Conservation (phyloP, 371 early-diverging fungal genomes). For the Mortierella sp. region DNA sequence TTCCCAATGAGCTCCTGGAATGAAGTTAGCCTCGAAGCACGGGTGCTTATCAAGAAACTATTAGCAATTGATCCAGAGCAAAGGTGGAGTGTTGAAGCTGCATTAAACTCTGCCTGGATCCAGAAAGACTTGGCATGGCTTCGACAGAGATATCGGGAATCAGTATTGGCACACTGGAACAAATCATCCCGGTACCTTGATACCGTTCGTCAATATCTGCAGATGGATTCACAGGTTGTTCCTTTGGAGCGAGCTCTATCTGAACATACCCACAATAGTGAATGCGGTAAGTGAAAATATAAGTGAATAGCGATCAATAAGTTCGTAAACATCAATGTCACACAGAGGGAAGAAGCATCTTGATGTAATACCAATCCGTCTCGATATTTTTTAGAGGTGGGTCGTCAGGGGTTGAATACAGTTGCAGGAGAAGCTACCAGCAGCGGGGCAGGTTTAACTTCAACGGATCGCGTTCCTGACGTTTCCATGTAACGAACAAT, state of each 20-base stretch:
- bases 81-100: conserved; percentile 43
- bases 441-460: too few species aligned
- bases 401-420: too few species aligned
- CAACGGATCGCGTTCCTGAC: not conserved
- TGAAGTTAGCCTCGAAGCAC: conserved; percentile 41
- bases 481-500: not conserved
- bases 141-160: conserved; percentile 20
- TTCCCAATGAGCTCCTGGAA: conserved; percentile 43
- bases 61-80: conserved; percentile 25
- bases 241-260: not conserved
- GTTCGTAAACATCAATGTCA: too few species aligned
- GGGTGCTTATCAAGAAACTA: conserved; percentile 24
- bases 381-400: too few species aligned
- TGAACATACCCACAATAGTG: not conserved
- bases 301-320: too few species aligned
- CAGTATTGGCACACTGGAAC: conserved; percentile 24
- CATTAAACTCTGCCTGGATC: conserved; percentile 42
- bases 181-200: conserved; percentile 12
- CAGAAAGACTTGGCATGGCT: conserved; percentile 33
- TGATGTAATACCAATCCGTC: too few species aligned
- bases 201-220: not conserved
- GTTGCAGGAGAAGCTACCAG: too few species aligned
- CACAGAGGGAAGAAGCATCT: too few species aligned
- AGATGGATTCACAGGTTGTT: not conserved
- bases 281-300: not conserved